Percentiles rank a stretch among this genome's conserved stretches.
Conservation (phyloP, 2,329 filamentous ascomycete genomes). For the Aspergillus luchuensis region DNA sequence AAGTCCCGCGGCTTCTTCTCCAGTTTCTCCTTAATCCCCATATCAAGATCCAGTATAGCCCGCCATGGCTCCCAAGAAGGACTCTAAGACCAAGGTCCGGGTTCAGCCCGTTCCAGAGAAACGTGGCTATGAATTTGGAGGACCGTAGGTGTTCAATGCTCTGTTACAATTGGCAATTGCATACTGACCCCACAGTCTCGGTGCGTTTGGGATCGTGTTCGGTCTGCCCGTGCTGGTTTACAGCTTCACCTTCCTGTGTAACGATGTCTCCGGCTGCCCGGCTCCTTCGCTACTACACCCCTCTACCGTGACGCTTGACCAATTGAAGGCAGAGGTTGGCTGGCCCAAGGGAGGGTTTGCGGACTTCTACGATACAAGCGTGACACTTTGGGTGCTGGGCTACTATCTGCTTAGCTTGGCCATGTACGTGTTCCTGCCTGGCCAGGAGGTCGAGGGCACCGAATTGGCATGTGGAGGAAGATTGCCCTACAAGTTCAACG, state of each 20-base stretch:
- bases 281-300: slow-evolving; percentile 77
- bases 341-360: slow-evolving; percentile 73
- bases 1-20: neutral
- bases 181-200: slow-evolving; percentile 57
- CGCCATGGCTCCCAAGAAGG: slow-evolving; percentile 37
- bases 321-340: slow-evolving; percentile 76
- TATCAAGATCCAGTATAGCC: neutral
- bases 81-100: slow-evolving; percentile 31
- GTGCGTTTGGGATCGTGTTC: slow-evolving; percentile 76
- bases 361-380: slow-evolving; percentile 70
- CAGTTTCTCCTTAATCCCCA: neutral
- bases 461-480: slow-evolving; percentile 69
- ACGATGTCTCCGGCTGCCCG: slow-evolving; percentile 89
- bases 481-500: slow-evolving; percentile 80
- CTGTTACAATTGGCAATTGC: neutral
- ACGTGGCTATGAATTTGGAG: slow-evolving; percentile 51
- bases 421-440: slow-evolving; percentile 76
- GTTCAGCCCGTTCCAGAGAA: slow-evolving; percentile 43
- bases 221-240: slow-evolving; percentile 79
- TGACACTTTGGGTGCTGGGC: slow-evolving; percentile 68
- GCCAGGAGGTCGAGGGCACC: slow-evolving; percentile 68
- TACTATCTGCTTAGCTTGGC: slow-evolving; percentile 78
- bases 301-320: slow-evolving; percentile 68
- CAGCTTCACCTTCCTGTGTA: slow-evolving; percentile 80
- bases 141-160: slow-evolving; percentile 43